phyloP scores from a whole-genome alignment of 192 early-diverging fungal genomes.

The Entophlyctis luteolus region DNA sequence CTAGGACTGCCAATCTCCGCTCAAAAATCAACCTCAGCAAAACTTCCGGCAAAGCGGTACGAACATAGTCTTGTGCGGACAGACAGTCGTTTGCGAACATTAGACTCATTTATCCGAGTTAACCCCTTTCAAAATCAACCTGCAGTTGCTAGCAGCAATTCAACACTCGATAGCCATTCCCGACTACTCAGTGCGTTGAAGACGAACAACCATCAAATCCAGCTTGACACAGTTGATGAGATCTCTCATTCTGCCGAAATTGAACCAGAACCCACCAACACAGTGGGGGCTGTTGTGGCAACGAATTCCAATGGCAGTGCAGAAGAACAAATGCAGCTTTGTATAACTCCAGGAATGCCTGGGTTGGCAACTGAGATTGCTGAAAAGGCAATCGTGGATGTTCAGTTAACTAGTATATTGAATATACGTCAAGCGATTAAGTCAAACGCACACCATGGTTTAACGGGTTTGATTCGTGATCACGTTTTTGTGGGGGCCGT shows the following conservation, averaged over 20 bases:
- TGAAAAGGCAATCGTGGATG: constrained; percentile 54
- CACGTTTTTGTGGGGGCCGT: constrained; percentile 89
- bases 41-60: constrained; percentile 23
- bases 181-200: too few relatives aligned
- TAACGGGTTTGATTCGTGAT: constrained; percentile 73
- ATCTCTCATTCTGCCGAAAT: too few relatives aligned
- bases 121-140: constrained; percentile 12
- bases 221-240: too few relatives aligned
- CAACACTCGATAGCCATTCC: neutral
- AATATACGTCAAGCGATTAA: constrained; percentile 72
- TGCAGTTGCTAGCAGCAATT: neutral
- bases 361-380: neutral
- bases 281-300: too few relatives aligned
- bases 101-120: constrained; percentile 64
- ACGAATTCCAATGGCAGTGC: neutral
- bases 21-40: constrained; percentile 17
- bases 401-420: constrained; percentile 75
- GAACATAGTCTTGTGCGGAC: constrained; percentile 83
- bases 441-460: constrained; percentile 30
- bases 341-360: neutral
- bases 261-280: too few relatives aligned
- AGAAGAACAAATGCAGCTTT: neutral
- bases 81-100: constrained; percentile 71
- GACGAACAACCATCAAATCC: too few relatives aligned
- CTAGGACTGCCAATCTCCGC: too few relatives aligned